A percentile compares a stretch with the other conserved stretches of the same genome.
These are phyloP conservation scores for Mortierella sp. DNA, from an alignment of 371 early-diverging fungal species.

Conservation along the genomic window DNA sequence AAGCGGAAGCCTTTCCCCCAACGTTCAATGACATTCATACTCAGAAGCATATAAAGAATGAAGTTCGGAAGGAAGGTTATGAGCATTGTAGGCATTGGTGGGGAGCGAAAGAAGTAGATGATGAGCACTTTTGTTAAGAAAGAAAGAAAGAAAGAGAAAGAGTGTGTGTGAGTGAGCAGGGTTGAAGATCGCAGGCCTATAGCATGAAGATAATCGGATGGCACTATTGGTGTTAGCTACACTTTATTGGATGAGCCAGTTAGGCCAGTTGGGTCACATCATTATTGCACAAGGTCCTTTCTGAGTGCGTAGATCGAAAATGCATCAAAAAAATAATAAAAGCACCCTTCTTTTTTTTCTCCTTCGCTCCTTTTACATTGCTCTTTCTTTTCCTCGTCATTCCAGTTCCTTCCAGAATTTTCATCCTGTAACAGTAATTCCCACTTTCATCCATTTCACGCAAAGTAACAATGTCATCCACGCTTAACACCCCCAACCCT, in stretches of 20 bases:
- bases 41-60: no score
- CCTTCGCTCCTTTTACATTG: conserved; percentile 3
- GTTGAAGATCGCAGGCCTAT: no score
- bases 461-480: conserved; percentile 10
- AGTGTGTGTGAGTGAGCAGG: no score
- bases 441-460: neutral
- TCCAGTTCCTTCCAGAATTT: conserved; percentile 1
- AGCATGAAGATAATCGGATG: no score
- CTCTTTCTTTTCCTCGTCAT: conserved; percentile 4
- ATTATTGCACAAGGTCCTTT: conserved; percentile 10
- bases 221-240: no score
- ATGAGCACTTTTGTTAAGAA: no score
- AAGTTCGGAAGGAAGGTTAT: no score
- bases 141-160: no score
- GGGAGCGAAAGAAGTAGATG: no score
- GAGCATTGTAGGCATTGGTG: no score
- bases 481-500: conserved; percentile 6
- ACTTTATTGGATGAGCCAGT: neutral
- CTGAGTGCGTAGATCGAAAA: neutral
- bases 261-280: conserved; percentile 5
- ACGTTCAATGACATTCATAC: no score
- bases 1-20: no score
- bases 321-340: neutral
- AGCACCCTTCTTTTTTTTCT: neutral
- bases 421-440: neutral